Percentiles rank a stretch among this genome's conserved stretches.
Conservation (phyloP, 176 grass and related monocot genomes). For the Cenchrus fungigraminus region DNA sequence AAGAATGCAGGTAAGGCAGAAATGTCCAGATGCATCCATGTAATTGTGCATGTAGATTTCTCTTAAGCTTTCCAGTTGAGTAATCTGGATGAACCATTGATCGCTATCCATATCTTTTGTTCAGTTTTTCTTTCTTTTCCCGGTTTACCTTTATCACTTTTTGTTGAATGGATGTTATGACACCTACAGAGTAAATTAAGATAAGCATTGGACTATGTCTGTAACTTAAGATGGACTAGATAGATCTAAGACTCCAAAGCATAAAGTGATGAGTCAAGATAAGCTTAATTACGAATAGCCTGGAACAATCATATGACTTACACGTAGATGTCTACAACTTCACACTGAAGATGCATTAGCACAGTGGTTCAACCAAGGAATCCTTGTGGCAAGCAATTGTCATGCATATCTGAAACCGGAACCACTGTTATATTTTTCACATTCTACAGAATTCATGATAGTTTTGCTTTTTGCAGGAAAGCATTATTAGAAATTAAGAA, state of each 20-base stretch:
- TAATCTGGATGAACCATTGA: conserved; percentile 33
- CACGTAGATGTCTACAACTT: conserved; percentile 52
- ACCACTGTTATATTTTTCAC: conserved; percentile 13
- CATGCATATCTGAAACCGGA: conserved; percentile 19
- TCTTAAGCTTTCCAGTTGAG: neutral
- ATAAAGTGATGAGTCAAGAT: conserved; percentile 43
- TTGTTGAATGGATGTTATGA: conserved; percentile 1
- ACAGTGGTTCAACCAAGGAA: conserved; percentile 15
- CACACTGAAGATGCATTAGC: conserved; percentile 24
- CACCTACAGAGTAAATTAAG: conserved; percentile 22
- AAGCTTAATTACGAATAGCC: conserved; percentile 47
- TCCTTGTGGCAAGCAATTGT: conserved; percentile 11
- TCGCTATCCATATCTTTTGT: neutral
- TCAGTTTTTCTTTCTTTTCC: neutral
- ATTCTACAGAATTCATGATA: conserved; percentile 26
- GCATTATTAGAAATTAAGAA: conserved; percentile 15
- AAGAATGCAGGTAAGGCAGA: conserved; percentile 31
- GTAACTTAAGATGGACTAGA: conserved; percentile 36
- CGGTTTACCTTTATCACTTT: conserved; percentile 25
- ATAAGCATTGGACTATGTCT: conserved; percentile 35
- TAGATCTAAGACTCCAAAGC: conserved; percentile 43
- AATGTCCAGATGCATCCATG: conserved; percentile 20
- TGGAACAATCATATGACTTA: conserved; percentile 35
- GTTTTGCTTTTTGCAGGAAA: conserved; percentile 24
- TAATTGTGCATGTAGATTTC: conserved; percentile 1